Evolutionary conservation across 2,329 filamentous ascomycete species (phyloP).

Genomic region (Stemphylium beticola): DNA sequence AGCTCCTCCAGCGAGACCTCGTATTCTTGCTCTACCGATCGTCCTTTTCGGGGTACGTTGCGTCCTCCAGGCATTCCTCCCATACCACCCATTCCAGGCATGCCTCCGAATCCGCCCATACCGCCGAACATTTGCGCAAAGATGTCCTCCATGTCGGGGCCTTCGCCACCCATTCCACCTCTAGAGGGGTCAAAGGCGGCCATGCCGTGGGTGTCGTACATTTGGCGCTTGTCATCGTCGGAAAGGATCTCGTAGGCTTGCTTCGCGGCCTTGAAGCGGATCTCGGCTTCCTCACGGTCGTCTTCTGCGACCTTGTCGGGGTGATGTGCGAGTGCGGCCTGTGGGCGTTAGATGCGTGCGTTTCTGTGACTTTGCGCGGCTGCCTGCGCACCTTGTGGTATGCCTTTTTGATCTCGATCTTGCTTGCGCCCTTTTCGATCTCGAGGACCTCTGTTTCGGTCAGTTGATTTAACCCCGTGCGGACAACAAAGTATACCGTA

Average conservation of each 20-base stretch:
- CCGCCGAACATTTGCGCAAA: slow-evolving; percentile 84
- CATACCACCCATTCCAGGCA: slow-evolving; percentile 67
- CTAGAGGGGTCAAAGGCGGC: slow-evolving; percentile 84
- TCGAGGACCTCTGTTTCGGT: slow-evolving; percentile 73
- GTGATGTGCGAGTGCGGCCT: slow-evolving; percentile 88
- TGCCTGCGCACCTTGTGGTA: slow-evolving; percentile 79
- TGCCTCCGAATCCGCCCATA: slow-evolving; percentile 51
- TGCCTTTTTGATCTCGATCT: slow-evolving; percentile 89
- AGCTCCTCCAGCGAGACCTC: slow-evolving; percentile 91
- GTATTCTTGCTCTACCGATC: slow-evolving; percentile 88
- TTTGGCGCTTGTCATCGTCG: slow-evolving; percentile 89
- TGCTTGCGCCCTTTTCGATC: slow-evolving; percentile 72
- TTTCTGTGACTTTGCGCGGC: background rate
- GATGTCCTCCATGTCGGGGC: slow-evolving; percentile 87
- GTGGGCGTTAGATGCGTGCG: slow-evolving; percentile 8
- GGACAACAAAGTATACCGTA: slow-evolving; percentile 53
- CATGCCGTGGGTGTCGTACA: slow-evolving; percentile 97
- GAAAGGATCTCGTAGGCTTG: slow-evolving; percentile 97
- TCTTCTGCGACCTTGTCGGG: slow-evolving; percentile 94
- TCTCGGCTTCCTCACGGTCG: slow-evolving; percentile 82
- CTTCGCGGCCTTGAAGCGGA: slow-evolving; percentile 89
- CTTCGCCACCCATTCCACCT: slow-evolving; percentile 64
- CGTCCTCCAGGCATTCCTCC: slow-evolving; percentile 59
- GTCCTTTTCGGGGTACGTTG: slow-evolving; percentile 68
- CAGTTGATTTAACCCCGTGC: slow-evolving; percentile 22